A percentile compares a stretch with the other conserved stretches of the same genome.
Evolutionary conservation across 805 yeast genomes (phyloP).

Genomic region (Hanseniaspora jakobsenii): DNA sequence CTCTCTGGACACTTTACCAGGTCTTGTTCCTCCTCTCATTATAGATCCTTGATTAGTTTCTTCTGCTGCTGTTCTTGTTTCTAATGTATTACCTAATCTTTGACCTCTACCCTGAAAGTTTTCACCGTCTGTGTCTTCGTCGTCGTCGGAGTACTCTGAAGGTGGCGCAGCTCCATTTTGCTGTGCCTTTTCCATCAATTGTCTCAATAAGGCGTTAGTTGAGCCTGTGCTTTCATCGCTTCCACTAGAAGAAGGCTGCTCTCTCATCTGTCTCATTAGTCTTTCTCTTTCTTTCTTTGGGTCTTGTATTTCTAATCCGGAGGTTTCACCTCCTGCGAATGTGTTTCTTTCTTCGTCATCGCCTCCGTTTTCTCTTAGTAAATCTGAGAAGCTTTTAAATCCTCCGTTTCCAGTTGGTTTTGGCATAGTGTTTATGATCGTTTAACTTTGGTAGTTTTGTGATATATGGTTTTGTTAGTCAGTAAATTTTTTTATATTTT

Average conservation of each 20-base stretch:
- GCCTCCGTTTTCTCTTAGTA: conserved; percentile 29
- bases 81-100: conserved; percentile 31
- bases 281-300: conserved; percentile 38
- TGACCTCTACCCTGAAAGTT: conserved; percentile 34
- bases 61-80: conserved; percentile 21
- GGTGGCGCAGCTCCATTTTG: conserved; percentile 43
- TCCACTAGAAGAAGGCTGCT: conserved; percentile 16
- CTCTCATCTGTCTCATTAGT: conserved; percentile 5
- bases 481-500: no score
- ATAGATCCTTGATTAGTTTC: conserved; percentile 24
- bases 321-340: conserved; percentile 58
- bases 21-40: conserved; percentile 22
- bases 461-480: no score
- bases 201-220: conserved; percentile 35
- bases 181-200: conserved; percentile 56
- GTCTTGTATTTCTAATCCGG: conserved; percentile 68
- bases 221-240: conserved; percentile 19
- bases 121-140: conserved; percentile 23
- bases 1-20: conserved; percentile 55
- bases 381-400: conserved; percentile 32
- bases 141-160: no score
- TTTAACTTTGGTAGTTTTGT: no score
- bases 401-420: conserved; percentile 20
- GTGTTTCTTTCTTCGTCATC: conserved; percentile 51
- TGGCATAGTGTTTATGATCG: no score